These are phyloP conservation scores for Sporobolus alterniflorus DNA, from an alignment of 202 grass and related monocot species.

Conservation along the genomic window DNA sequence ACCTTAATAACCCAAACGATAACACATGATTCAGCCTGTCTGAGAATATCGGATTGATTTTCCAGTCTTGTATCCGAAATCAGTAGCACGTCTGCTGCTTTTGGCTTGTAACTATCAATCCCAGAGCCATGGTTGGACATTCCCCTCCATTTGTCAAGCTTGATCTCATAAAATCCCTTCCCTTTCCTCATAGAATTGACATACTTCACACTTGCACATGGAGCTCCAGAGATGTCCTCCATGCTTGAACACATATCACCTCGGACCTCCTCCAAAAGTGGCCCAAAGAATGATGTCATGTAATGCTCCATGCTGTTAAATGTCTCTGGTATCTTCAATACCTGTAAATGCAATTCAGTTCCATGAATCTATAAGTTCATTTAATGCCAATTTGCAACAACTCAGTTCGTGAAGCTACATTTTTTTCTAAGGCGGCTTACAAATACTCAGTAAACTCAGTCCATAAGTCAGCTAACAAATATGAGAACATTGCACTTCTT, in stretches of 20 bases:
- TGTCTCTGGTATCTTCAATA: constrained; percentile 60
- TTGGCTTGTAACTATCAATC: constrained; percentile 56
- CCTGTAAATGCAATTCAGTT: constrained; percentile 54
- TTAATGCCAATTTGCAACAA: constrained; percentile 6
- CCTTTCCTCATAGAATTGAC: constrained; percentile 47
- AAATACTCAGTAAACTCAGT: constrained; percentile 14
- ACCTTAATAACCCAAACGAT: constrained; percentile 66
- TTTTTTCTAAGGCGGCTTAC: not conserved
- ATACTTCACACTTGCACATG: constrained; percentile 35
- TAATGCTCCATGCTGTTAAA: constrained; percentile 66
- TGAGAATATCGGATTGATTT: constrained; percentile 63
- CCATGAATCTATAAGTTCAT: constrained; percentile 21
- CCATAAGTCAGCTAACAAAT: constrained; percentile 16
- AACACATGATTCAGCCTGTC: constrained; percentile 53
- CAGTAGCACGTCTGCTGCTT: constrained; percentile 63
- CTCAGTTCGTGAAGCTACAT: not conserved
- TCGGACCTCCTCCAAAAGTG: constrained; percentile 75
- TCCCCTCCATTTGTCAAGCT: constrained; percentile 50
- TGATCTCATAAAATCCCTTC: constrained; percentile 47
- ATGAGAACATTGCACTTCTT: not conserved
- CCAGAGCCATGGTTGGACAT: constrained; percentile 14
- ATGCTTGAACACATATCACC: constrained; percentile 71
- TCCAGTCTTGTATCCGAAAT: constrained; percentile 57
- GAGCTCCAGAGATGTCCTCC: constrained; percentile 54
- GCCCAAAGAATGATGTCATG: constrained; percentile 59